A percentile compares a stretch with the other conserved stretches of the same genome.
These are phyloP conservation scores for Oryza meyeriana DNA, from an alignment of 176 grass and related monocot genomes.

Conservation along the genomic window DNA sequence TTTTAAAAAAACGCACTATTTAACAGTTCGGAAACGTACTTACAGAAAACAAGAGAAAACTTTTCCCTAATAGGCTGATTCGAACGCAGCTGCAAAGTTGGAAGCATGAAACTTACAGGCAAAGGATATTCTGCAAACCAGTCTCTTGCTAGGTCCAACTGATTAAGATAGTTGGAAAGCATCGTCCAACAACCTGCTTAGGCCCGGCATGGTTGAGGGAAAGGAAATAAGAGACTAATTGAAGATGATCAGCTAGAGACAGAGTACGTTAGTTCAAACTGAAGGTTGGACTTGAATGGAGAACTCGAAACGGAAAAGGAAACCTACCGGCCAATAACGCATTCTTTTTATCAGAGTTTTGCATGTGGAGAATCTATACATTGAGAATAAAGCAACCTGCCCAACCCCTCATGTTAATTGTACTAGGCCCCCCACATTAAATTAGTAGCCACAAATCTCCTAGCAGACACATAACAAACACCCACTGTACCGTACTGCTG, in stretches of 20 bases:
- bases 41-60: too few relatives aligned
- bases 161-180: conserved; percentile 44
- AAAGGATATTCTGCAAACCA: conserved; percentile 32
- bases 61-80: too few relatives aligned
- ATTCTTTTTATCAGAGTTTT: background rate
- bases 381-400: background rate
- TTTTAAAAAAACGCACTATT: too few relatives aligned
- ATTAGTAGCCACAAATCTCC: conserved; percentile 8
- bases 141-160: conserved; percentile 15
- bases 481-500: background rate
- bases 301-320: background rate
- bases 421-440: background rate
- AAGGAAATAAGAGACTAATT: conserved; percentile 8
- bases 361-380: conserved; percentile 20
- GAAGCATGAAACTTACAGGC: conserved; percentile 33
- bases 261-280: conserved; percentile 15
- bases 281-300: background rate
- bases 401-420: background rate
- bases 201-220: conserved; percentile 12
- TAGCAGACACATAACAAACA: conserved; percentile 12
- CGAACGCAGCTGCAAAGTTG: too few relatives aligned
- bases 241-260: background rate
- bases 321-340: background rate
- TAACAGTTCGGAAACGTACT: too few relatives aligned
- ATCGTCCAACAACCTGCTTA: conserved; percentile 23